A percentile compares a stretch with the other conserved stretches of the same genome.
Evolutionary conservation across 495 filamentous ascomycete species (phyloP).

Genomic region (Annulohypoxylon stygium): DNA sequence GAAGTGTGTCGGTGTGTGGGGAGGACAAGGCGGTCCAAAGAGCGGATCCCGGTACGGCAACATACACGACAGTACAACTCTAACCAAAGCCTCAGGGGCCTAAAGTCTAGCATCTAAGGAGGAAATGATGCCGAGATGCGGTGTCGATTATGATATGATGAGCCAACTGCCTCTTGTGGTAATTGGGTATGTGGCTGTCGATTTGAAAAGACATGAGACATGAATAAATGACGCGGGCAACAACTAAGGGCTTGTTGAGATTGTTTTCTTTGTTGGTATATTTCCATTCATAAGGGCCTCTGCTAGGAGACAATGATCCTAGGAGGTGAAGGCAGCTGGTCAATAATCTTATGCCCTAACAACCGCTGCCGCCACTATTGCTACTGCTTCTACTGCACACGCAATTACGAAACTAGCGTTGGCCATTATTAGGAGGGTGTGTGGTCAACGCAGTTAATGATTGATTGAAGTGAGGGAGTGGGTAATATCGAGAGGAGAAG

Average conservation of each 20-base stretch:
- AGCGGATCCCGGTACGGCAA: slow-evolving; percentile 39
- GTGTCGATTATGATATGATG: slow-evolving; percentile 31
- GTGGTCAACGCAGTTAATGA: slow-evolving; percentile 31
- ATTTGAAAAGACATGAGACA: slow-evolving; percentile 46
- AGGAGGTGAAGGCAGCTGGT: slow-evolving; percentile 25
- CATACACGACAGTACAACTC: slow-evolving; percentile 41
- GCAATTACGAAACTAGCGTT: slow-evolving; percentile 34
- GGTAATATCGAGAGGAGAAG: slow-evolving; percentile 19
- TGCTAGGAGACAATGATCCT: slow-evolving; percentile 53
- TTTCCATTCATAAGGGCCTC: slow-evolving; percentile 44
- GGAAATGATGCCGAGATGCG: slow-evolving; percentile 4
- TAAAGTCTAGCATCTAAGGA: slow-evolving; percentile 23
- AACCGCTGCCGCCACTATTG: slow-evolving; percentile 15
- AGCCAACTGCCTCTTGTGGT: slow-evolving; percentile 28
- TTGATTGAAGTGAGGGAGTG: slow-evolving; percentile 19
- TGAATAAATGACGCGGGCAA: slow-evolving; percentile 47
- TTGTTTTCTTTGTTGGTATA: slow-evolving; percentile 58
- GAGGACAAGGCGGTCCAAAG: slow-evolving; percentile 33
- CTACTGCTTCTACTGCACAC: slow-evolving; percentile 27
- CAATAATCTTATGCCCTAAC: slow-evolving; percentile 51
- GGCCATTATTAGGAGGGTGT: slow-evolving; percentile 39
- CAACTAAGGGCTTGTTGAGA: slow-evolving; percentile 51
- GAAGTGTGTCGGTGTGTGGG: slow-evolving; percentile 37
- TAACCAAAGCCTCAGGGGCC: slow-evolving; percentile 26
- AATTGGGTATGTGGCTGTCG: slow-evolving; percentile 34